A percentile compares a stretch with the other conserved stretches of the same genome.
phyloP scores from a whole-genome alignment of 164 flowering plant species.

The Berberis thunbergii region DNA sequence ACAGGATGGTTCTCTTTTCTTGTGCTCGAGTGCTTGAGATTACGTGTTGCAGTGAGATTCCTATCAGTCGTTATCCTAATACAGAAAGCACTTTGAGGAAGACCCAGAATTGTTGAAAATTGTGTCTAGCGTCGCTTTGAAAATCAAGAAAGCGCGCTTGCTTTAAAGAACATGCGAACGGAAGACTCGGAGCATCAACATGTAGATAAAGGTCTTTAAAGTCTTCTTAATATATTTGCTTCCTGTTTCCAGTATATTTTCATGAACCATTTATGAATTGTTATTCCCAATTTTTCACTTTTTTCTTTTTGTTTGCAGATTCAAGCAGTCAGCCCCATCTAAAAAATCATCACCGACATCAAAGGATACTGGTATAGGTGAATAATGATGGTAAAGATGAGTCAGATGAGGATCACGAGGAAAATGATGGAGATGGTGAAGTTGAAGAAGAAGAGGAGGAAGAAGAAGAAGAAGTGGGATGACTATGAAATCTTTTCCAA shows the following conservation, averaged over 20 bases:
- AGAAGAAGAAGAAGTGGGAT: slow-evolving; percentile 42
- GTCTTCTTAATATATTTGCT: not conserved
- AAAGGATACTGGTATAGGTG: slow-evolving; percentile 15
- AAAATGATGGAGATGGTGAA: slow-evolving; percentile 34
- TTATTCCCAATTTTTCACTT: not conserved
- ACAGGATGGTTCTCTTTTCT: slow-evolving; percentile 75
- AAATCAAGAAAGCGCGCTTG: slow-evolving; percentile 37
- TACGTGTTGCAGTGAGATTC: slow-evolving; percentile 51
- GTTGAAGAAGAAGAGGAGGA: slow-evolving; percentile 37
- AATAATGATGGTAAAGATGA: slow-evolving; percentile 38
- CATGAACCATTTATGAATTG: not conserved
- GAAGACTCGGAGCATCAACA: slow-evolving; percentile 25
- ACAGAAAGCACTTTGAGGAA: slow-evolving; percentile 1
- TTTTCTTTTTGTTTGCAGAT: slow-evolving; percentile 2
- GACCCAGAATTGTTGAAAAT: slow-evolving; percentile 40
- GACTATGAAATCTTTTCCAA: slow-evolving; percentile 20
- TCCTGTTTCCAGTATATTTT: not conserved
- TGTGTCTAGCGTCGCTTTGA: slow-evolving; percentile 46
- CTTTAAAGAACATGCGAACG: slow-evolving; percentile 18
- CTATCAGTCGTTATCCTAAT: slow-evolving; percentile 53
- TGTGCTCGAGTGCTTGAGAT: slow-evolving; percentile 36
- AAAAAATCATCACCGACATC: not conserved
- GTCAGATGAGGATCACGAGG: slow-evolving; percentile 22
- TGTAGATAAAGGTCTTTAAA: slow-evolving; percentile 38
- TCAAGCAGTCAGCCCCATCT: slow-evolving; percentile 8